Evolutionary conservation across 495 filamentous ascomycete species (phyloP).

Genomic region (Hypoxylon perforatum): DNA sequence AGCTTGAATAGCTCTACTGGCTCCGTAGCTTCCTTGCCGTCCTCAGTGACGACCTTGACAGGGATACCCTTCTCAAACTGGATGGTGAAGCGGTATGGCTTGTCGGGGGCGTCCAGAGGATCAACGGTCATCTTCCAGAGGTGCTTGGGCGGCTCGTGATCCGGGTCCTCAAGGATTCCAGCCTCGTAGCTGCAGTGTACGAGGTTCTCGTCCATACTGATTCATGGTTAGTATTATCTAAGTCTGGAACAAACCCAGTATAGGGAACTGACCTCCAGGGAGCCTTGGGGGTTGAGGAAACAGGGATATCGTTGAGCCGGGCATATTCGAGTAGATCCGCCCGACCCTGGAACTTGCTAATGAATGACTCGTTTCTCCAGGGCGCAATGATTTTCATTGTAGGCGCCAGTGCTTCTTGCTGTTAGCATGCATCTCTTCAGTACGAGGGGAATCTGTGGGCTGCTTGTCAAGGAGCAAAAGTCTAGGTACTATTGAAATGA

Average conservation of each 20-base stretch:
- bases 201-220: constrained; percentile 83
- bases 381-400: constrained; percentile 88
- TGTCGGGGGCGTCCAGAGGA: constrained; percentile 78
- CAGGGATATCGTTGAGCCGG: constrained; percentile 78
- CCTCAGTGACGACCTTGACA: constrained; percentile 66
- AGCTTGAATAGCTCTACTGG: constrained; percentile 82
- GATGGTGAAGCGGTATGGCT: constrained; percentile 80
- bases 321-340: constrained; percentile 92
- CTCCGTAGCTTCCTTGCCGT: constrained; percentile 73
- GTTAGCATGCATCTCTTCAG: constrained; percentile 29
- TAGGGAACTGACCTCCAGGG: constrained; percentile 66
- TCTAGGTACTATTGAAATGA: too few relatives aligned
- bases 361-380: constrained; percentile 88
- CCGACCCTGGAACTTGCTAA: constrained; percentile 71
- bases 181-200: constrained; percentile 93
- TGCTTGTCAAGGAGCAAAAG: too few relatives aligned
- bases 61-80: constrained; percentile 89
- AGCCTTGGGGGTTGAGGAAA: constrained; percentile 83
- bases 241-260: not conserved
- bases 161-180: constrained; percentile 74
- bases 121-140: constrained; percentile 89
- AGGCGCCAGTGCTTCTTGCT: constrained; percentile 69
- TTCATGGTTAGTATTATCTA: not conserved
- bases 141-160: constrained; percentile 73
- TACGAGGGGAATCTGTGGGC: too few relatives aligned